phyloP scores from a whole-genome alignment of 305 asterid species.

The Fraxinus floribunda region DNA sequence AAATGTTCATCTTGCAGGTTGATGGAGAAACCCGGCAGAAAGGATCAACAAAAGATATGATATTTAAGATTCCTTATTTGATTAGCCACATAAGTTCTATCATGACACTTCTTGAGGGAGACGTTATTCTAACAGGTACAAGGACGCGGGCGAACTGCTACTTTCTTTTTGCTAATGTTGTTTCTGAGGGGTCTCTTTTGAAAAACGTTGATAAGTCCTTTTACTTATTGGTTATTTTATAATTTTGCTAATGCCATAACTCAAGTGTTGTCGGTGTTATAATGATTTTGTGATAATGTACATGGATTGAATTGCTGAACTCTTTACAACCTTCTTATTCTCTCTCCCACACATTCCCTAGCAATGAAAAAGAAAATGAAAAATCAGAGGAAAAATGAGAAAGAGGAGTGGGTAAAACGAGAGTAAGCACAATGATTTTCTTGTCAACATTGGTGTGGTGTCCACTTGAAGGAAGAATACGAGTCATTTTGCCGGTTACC shows the following conservation, averaged over 20 bases:
- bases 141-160: slow-evolving; percentile 3
- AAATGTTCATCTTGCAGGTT: slow-evolving; percentile 50
- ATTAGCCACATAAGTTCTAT: slow-evolving; percentile 92
- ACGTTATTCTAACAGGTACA: slow-evolving; percentile 78
- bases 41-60: slow-evolving; percentile 90
- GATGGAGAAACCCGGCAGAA: slow-evolving; percentile 85
- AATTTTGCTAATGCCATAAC: slow-evolving; percentile 1
- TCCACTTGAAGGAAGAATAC: background rate
- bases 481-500: background rate
- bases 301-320: slow-evolving; percentile 2
- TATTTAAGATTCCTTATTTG: slow-evolving; percentile 86
- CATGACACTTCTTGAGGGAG: slow-evolving; percentile 90
- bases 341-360: background rate
- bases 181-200: background rate
- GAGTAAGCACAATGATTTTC: background rate
- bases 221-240: slow-evolving; percentile 3
- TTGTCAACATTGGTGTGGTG: background rate
- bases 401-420: background rate
- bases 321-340: background rate
- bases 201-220: slow-evolving; percentile 1
- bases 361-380: background rate
- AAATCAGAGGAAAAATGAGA: background rate
- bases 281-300: background rate
- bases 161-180: background rate
- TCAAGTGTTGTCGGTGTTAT: background rate